These are phyloP conservation scores for Prunus yedoensis DNA, from an alignment of 331 rosid genomes.

Conservation along the genomic window DNA sequence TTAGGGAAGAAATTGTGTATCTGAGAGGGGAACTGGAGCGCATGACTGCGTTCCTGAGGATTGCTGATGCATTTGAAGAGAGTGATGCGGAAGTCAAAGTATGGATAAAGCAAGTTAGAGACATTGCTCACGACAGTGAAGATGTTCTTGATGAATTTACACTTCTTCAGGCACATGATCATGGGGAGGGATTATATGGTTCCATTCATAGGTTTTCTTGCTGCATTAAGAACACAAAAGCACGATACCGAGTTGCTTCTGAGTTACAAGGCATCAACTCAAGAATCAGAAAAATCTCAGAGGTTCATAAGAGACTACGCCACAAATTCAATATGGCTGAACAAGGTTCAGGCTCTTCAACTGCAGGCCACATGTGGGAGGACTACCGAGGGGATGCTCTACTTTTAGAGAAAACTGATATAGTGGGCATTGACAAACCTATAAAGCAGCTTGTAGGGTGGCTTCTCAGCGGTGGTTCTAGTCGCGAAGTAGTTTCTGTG, in stretches of 20 bases:
- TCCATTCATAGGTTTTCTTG: slow-evolving; percentile 7
- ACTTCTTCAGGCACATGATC: slow-evolving; percentile 17
- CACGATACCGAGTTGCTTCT: slow-evolving; percentile 22
- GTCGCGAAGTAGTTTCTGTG: slow-evolving; percentile 21
- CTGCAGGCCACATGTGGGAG: neutral
- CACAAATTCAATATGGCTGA: slow-evolving; percentile 20
- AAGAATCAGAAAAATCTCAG: slow-evolving; percentile 21
- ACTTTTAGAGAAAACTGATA: slow-evolving; percentile 20
- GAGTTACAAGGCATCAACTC: slow-evolving; percentile 23
- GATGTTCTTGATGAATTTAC: slow-evolving; percentile 27
- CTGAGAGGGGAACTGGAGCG: slow-evolving; percentile 28
- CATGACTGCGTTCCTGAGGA: slow-evolving; percentile 23
- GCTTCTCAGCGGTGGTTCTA: slow-evolving; percentile 18
- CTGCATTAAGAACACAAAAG: slow-evolving; percentile 29
- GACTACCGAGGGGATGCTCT: slow-evolving; percentile 20
- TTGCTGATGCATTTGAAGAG: slow-evolving; percentile 28
- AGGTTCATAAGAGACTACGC: slow-evolving; percentile 17
- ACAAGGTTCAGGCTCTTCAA: slow-evolving; percentile 8
- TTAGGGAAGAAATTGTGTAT: slow-evolving; percentile 18
- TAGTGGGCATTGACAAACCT: slow-evolving; percentile 21
- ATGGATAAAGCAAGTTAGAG: slow-evolving; percentile 36
- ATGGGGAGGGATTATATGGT: slow-evolving; percentile 8
- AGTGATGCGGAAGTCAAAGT: slow-evolving; percentile 29
- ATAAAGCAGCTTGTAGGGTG: slow-evolving; percentile 15
- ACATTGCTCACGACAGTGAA: slow-evolving; percentile 28